Evolutionary conservation across 805 yeast species (phyloP), one percentile per base, ranked within the genome.

Genomic region (Debaryomyces castellii): DNA sequence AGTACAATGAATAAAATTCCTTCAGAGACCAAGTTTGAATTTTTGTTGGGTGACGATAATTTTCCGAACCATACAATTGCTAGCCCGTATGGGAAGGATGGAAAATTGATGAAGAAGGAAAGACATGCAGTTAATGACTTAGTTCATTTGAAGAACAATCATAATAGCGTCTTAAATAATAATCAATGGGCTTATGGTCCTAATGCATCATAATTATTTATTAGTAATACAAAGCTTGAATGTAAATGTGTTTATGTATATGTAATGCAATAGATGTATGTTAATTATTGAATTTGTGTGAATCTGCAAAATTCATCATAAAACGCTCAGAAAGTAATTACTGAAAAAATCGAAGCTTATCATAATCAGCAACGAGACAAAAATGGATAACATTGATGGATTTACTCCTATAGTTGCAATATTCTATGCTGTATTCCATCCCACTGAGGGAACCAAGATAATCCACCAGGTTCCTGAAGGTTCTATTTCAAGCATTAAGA

Each of bases 361-460:
- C 43, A 24, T 9, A 32, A 18, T 18, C 4, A 33, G 14, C 11
- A 17, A 4, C 11, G 4, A 34, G n/a, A 25, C 6, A 12, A 28
- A 14, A 22, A 68, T 69, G 73, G 69, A 64, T 34, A 53, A 57
- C 33, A 53, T 55, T 27, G 77, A 71, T 63, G 96, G 96, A 17
- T 90, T 91, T 59, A 86, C 85, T 5, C 96, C 96, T n/a, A 89
- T 94, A 14, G 75, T 81, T 46, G 94, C 97, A 1, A 73, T 90
- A 38, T 91, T 94, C 63, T 94, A 89, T 63, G 83, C 97, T 0
- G 89, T 88, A 0, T 94, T 94, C 66, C 97, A 94, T 57, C 97
- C 97, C 0, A 87, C 94, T 0, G 96, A 90, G 58, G 99, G 99
- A 1, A 85, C 98, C 0, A 89, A 90, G 65, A 91, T 92, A 5